Conservation (phyloP, 1,284 basidiomycete genomes). For the Pascua guehoae region DNA sequence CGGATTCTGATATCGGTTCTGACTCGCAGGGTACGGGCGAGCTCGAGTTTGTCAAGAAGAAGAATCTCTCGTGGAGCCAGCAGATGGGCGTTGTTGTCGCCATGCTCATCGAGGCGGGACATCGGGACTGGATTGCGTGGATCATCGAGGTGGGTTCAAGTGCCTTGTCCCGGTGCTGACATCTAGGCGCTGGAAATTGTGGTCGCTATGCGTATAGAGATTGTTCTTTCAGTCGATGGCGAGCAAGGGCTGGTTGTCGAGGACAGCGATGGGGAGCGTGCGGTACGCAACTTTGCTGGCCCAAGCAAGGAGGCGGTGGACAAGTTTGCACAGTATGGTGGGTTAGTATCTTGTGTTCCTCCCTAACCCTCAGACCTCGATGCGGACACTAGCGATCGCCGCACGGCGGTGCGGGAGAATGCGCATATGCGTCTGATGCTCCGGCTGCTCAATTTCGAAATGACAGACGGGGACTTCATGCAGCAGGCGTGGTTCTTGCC, state of each 20-base stretch:
- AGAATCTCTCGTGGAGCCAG: constrained; percentile 70
- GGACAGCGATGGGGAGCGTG: constrained; percentile 51
- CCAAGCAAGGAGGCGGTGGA: constrained; percentile 67
- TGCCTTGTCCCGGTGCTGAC: constrained; percentile 5
- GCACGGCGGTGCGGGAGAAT: constrained; percentile 70
- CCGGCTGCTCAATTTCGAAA: constrained; percentile 39
- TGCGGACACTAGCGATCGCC: constrained; percentile 66
- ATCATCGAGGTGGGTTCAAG: constrained; percentile 64
- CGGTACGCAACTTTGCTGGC: constrained; percentile 38
- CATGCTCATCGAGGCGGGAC: constrained; percentile 64
- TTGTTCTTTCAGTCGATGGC: constrained; percentile 68
- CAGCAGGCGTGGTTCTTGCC: constrained; percentile 35
- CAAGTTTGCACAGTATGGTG: constrained; percentile 73
- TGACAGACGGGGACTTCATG: constrained; percentile 13
- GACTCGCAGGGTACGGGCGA: constrained; percentile 52
- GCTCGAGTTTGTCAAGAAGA: constrained; percentile 78
- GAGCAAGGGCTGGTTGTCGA: constrained; percentile 37
- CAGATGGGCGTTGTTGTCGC: constrained; percentile 81
- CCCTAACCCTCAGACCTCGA: constrained; percentile 61
- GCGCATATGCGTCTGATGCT: constrained; percentile 76
- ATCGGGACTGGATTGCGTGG: constrained; percentile 69
- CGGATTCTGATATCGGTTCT: constrained; percentile 34
- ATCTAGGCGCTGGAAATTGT: constrained; percentile 64
- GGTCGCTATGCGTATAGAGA: constrained; percentile 62
- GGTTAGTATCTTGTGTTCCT: too few relatives aligned